These are phyloP conservation scores for Sarcocystis neurona DNA, from an alignment of 169 alveolate species.

Conservation along the genomic window DNA sequence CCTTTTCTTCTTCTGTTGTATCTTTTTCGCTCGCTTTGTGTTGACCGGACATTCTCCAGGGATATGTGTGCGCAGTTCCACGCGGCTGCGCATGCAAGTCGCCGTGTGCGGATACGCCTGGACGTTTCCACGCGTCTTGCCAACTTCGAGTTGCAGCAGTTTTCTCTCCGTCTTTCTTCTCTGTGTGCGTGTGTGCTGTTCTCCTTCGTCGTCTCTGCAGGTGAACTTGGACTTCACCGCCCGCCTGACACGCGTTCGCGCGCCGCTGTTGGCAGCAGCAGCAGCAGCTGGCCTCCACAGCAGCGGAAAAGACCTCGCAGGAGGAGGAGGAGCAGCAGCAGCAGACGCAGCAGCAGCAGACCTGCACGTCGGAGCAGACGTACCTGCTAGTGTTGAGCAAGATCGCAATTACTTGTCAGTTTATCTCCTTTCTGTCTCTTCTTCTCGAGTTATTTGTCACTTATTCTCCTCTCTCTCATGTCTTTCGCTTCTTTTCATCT, in stretches of 20 bases:
- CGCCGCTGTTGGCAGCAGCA: not conserved
- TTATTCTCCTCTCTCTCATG: too few species aligned
- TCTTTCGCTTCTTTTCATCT: too few species aligned
- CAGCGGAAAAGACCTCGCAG: conserved; percentile 6
- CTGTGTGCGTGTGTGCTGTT: not conserved
- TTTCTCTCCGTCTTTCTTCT: too few species aligned
- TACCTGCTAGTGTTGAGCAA: conserved; percentile 43
- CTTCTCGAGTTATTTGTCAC: not conserved
- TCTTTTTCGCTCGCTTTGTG: too few species aligned
- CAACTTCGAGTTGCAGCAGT: too few species aligned
- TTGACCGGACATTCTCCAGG: too few species aligned
- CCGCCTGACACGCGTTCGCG: not conserved
- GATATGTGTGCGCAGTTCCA: too few species aligned
- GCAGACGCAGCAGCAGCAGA: not conserved
- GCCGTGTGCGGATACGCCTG: too few species aligned
- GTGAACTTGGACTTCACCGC: not conserved
- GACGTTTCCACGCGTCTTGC: too few species aligned
- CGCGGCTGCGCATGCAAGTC: too few species aligned
- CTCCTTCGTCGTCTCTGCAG: not conserved
- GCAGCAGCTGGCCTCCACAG: not conserved
- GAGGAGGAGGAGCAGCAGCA: not conserved
- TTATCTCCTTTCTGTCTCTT: not conserved
- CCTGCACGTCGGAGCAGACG: conserved; percentile 40
- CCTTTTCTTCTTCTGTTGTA: too few species aligned
- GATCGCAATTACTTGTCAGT: conserved; percentile 30